These are phyloP conservation scores for Samsoniella hepiali DNA, from an alignment of 2,329 filamentous ascomycete genomes.

Conservation along the genomic window DNA sequence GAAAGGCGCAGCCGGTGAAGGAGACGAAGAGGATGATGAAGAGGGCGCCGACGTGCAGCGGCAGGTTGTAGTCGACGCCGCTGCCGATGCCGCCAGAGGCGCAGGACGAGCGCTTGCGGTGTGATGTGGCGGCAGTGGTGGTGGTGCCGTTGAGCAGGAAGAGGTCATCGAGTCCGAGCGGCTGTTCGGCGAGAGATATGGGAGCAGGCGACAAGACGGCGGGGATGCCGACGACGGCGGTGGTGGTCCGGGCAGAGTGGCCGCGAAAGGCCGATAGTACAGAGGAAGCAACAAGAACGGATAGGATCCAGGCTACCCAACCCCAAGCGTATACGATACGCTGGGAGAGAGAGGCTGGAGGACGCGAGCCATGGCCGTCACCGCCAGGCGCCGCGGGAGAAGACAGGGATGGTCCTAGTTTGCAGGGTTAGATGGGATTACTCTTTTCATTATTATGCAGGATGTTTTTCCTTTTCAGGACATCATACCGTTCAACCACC, in stretches of 20 bases:
- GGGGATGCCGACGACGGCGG: neutral
- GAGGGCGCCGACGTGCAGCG: constrained; percentile 57
- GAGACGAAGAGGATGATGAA: constrained; percentile 48
- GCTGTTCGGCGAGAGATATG: neutral
- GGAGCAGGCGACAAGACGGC: neutral
- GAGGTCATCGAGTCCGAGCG: neutral
- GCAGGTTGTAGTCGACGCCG: constrained; percentile 49
- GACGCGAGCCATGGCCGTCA: constrained; percentile 39
- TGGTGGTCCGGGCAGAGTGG: constrained; percentile 8
- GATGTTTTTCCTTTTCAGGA: too few relatives aligned
- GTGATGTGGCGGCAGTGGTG: constrained; percentile 18
- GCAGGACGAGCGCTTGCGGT: constrained; percentile 31
- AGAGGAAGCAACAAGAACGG: constrained; percentile 38
- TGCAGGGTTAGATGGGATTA: neutral
- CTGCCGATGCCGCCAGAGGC: constrained; percentile 29
- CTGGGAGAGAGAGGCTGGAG: constrained; percentile 29
- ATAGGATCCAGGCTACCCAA: constrained; percentile 42
- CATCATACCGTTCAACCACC: constrained; percentile 29
- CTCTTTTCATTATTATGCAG: neutral
- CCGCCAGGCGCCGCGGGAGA: constrained; percentile 35
- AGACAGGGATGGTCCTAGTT: constrained; percentile 31
- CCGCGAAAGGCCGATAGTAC: constrained; percentile 26
- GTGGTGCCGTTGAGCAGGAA: neutral
- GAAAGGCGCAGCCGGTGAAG: constrained; percentile 49
- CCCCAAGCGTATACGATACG: constrained; percentile 35